Percentiles rank a stretch among this genome's conserved stretches.
Evolutionary conservation across 2,329 filamentous ascomycete genomes (phyloP).

Genomic region (Ascochyta koolunga): DNA sequence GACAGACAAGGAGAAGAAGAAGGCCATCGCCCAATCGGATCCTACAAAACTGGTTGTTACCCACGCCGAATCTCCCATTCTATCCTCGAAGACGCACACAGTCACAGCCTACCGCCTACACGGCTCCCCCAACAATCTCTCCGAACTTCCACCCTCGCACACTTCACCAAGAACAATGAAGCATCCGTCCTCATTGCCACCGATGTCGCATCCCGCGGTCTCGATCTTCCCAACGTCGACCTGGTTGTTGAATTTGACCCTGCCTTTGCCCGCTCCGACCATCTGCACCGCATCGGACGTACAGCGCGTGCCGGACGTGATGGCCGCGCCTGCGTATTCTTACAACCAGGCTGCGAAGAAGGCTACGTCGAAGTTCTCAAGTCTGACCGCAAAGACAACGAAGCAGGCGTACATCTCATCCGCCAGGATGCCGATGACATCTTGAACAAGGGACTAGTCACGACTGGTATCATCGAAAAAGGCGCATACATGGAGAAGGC

Average conservation of each 20-base stretch:
- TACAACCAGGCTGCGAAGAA: constrained; percentile 90
- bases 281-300: constrained; percentile 91
- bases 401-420: constrained; percentile 64
- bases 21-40: constrained; percentile 48
- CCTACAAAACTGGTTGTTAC: constrained; percentile 57
- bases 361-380: constrained; percentile 82
- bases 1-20: constrained; percentile 30
- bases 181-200: constrained; percentile 89
- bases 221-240: constrained; percentile 94
- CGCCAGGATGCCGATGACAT: constrained; percentile 69
- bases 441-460: constrained; percentile 67
- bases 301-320: constrained; percentile 91
- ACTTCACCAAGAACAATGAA: constrained; percentile 75
- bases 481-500: constrained; percentile 68
- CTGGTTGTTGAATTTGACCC: constrained; percentile 96
- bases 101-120: constrained; percentile 88
- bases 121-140: constrained; percentile 84
- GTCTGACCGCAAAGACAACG: constrained; percentile 68
- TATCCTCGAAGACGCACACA: constrained; percentile 77
- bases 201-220: constrained; percentile 91
- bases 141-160: constrained; percentile 81
- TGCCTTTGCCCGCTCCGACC: constrained; percentile 89
- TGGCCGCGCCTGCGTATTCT: constrained; percentile 85
- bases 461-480: constrained; percentile 45
- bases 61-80: constrained; percentile 70